These are phyloP conservation scores for Hyaloperonospora arabidopsidis DNA, from an alignment of 352 stramenopile species.

Conservation along the genomic window DNA sequence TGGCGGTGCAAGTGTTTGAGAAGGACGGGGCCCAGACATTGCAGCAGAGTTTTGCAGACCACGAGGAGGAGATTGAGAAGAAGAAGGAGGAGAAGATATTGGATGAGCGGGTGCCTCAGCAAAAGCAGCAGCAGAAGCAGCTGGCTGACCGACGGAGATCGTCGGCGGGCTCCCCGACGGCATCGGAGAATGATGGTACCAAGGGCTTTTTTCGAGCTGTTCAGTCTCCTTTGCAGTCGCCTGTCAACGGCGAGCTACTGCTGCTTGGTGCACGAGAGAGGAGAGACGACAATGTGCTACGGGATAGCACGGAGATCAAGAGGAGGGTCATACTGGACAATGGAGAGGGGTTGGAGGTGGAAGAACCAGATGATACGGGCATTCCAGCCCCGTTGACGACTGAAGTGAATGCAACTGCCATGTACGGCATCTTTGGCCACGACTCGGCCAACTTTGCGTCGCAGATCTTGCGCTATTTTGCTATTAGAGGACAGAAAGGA, in stretches of 20 bases:
- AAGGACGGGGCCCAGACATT: conserved; percentile 58
- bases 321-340: conserved; percentile 11
- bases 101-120: no score
- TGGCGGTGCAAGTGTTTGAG: conserved; percentile 68
- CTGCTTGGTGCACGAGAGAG: conserved; percentile 4
- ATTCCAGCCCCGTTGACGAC: conserved; percentile 33
- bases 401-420: conserved; percentile 33
- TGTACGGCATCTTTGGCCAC: conserved; percentile 67
- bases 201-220: neutral
- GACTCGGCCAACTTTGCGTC: conserved; percentile 73
- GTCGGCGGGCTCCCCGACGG: conserved; percentile 29
- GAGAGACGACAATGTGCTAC: neutral
- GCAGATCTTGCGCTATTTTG: conserved; percentile 77
- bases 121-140: neutral
- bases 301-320: conserved; percentile 21
- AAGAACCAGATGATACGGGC: conserved; percentile 27
- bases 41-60: conserved; percentile 56
- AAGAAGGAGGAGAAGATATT: neutral
- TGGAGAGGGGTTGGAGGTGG: conserved; percentile 32
- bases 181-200: conserved; percentile 12
- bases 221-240: conserved; percentile 24
- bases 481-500: conserved; percentile 67
- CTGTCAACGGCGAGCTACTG: conserved; percentile 7
- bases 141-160: conserved; percentile 17
- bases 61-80: conserved; percentile 20